These are phyloP conservation scores for Solanum peruvianum DNA, from an alignment of 257 asterid genomes.

Conservation along the genomic window DNA sequence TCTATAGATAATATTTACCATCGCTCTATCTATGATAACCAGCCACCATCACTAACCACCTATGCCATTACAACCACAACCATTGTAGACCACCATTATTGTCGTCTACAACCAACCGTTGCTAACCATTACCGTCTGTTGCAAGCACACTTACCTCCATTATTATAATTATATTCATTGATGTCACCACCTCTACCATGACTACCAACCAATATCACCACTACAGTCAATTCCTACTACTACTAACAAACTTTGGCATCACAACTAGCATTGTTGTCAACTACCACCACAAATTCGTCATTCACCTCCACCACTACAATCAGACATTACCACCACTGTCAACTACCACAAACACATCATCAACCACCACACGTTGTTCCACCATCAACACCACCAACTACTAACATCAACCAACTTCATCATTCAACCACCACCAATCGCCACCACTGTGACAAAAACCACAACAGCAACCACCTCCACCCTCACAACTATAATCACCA, in stretches of 20 bases:
- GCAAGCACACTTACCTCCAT: background rate
- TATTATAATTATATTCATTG: background rate
- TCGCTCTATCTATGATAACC: background rate
- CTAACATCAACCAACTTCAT: background rate
- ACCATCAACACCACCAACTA: background rate
- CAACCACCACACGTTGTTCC: background rate
- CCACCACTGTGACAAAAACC: background rate
- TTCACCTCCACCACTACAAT: background rate
- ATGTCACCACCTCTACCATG: background rate
- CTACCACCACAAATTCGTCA: background rate
- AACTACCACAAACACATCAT: background rate
- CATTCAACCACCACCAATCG: background rate
- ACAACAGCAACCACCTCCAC: background rate
- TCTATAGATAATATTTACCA: too few species aligned
- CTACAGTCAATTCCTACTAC: background rate
- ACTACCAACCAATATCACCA: background rate
- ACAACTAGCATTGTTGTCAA: background rate
- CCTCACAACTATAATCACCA: background rate
- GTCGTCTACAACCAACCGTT: background rate
- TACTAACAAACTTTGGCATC: background rate
- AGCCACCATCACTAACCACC: background rate
- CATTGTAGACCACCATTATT: background rate
- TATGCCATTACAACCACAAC: background rate
- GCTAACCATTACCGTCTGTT: background rate
- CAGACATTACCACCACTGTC: background rate